Evolutionary conservation across 495 filamentous ascomycete species (phyloP), one percentile per base, ranked within the genome.

Genomic region (Terfezia boudieri): DNA sequence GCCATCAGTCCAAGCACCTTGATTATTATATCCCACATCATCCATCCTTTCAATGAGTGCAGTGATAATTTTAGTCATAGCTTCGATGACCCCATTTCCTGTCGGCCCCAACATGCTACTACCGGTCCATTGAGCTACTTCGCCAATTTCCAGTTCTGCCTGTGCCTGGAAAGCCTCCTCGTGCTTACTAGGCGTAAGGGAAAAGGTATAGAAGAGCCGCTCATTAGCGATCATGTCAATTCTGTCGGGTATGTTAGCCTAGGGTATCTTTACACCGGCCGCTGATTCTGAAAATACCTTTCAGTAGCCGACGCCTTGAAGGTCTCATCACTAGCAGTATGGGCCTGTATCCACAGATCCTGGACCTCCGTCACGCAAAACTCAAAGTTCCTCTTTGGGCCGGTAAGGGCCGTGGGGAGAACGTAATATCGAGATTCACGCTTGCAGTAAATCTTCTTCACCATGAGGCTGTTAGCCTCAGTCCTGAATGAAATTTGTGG

Each of bases 21-120:
- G 41, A 38, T 61, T 61, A 32, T 61, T 61, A 50, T 55, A 61
- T 12, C 60, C 60, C 37, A 61, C 50, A 36, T 62, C 59, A 36
- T 61, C 60, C 37, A 55, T 59, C 36, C 41, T 62, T 38, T 36
- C 57, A 17, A 61, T 32, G 22, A 61, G 20, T 16, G 59, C 55
- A 52, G 49, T 43, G 22, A 41, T 50, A 37, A 62, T 49, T 12
- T 32, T 32, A 43, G 37, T 36, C 12, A 61, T 49, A 1, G 52
- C 55, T 20, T 57, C 53, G 20, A 62, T 52, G 8, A 56, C 55
- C 14, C 41, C 41, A 12, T 36, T 61, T 22, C 56, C 60, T 17
- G 38, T 9, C 16, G 9, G 51, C 9, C 59, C 60, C 17, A 58
- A 43, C 36, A 61, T 51, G 36, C 49, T 54, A 9, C 51, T 56